Conservation (phyloP, 257 asterid genomes). For the Solanum stenotomum region DNA sequence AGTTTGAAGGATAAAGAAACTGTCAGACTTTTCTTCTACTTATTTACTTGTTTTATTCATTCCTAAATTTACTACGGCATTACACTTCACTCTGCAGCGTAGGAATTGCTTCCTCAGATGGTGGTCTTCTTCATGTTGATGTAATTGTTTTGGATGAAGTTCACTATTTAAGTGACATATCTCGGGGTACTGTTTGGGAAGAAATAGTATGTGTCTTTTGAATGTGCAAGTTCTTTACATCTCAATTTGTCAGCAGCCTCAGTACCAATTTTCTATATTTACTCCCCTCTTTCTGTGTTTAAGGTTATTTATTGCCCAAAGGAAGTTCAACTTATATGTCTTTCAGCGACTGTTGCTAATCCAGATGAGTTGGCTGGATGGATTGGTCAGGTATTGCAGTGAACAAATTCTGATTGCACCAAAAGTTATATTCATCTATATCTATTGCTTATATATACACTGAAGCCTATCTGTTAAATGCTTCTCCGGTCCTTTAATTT, state of each 20-base stretch:
- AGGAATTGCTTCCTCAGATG: conserved; percentile 71
- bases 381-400: conserved; percentile 86
- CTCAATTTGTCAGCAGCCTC: background rate
- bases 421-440: background rate
- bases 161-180: conserved; percentile 93
- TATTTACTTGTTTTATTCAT: background rate
- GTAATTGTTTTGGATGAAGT: conserved; percentile 99
- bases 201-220: conserved; percentile 72
- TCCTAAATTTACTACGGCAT: background rate
- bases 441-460: background rate
- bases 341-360: conserved; percentile 96
- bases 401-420: conserved; percentile 9
- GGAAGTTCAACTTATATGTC: conserved; percentile 92
- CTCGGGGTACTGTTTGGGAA: conserved; percentile 99
- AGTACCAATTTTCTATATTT: background rate
- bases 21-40: background rate
- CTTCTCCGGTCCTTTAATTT: background rate
- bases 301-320: conserved; percentile 97
- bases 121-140: conserved; percentile 81
- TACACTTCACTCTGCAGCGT: conserved; percentile 43
- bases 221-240: conserved; percentile 6
- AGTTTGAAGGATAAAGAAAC: background rate
- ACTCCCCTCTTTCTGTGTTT: conserved; percentile 2
- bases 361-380: conserved; percentile 99
- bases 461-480: background rate